phyloP scores from a whole-genome alignment of 1,139 yeast species.

The Blastobotrys persicus region DNA sequence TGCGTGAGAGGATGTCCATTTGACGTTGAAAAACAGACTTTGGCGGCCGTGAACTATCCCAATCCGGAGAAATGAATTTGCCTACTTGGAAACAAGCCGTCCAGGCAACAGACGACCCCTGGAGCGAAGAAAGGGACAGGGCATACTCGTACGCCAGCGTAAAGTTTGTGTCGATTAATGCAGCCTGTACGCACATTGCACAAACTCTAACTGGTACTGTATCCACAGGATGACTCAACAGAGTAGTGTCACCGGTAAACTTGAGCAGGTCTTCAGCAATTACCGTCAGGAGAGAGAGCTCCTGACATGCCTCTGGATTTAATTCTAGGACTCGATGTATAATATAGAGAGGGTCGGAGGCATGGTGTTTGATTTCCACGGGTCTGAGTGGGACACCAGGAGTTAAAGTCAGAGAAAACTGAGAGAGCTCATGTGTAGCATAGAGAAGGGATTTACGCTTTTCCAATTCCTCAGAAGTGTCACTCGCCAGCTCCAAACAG shows the following conservation, averaged over 20 bases:
- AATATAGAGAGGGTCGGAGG: conserved; percentile 30
- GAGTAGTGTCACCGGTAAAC: conserved; percentile 16
- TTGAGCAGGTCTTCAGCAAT: conserved; percentile 27
- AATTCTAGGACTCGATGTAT: conserved; percentile 34
- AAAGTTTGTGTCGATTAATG: conserved; percentile 54
- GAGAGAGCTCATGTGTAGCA: conserved; percentile 33
- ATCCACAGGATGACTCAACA: conserved; percentile 14
- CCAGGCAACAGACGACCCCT: conserved; percentile 47
- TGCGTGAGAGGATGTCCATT: conserved; percentile 45
- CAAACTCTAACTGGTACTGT: conserved; percentile 42
- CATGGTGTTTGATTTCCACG: conserved; percentile 25
- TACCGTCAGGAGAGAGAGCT: conserved; percentile 28
- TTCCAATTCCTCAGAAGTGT: conserved; percentile 17
- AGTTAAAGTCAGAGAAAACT: conserved; percentile 31
- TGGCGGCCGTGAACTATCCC: conserved; percentile 38
- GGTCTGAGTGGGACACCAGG: conserved; percentile 34
- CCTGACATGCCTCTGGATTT: conserved; percentile 33
- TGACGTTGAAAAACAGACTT: conserved; percentile 40
- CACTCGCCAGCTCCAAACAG: conserved; percentile 25
- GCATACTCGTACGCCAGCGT: conserved; percentile 48
- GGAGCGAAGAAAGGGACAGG: conserved; percentile 26
- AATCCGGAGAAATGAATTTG: conserved; percentile 49
- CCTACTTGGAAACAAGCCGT: conserved; percentile 60
- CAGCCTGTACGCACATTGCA: conserved; percentile 54
- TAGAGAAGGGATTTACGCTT: conserved; percentile 28